Base-by-base conservation (phyloP, 805 yeast genomes). In the Cyberlindnera mycetangii region DNA sequence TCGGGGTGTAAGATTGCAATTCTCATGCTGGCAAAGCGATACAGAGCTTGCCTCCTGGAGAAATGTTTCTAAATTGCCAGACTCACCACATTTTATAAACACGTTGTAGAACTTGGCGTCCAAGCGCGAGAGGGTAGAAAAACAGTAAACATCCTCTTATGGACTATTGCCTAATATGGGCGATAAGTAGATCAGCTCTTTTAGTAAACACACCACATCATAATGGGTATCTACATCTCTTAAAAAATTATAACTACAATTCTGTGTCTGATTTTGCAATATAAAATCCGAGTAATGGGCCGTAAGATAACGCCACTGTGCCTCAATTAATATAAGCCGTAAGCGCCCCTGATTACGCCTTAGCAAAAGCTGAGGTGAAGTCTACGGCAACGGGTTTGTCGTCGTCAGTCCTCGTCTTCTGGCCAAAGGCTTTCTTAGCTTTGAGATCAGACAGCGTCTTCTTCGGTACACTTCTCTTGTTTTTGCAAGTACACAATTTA, bases 1-100 rank as follows among this genome's bases (percentile, higher is more conserved):
- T 93, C 99, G 0, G 99, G 99, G 60, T 93, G 99, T 5, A 93
- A 67, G 55, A 93, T 87, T 2, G 97, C 97, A 28, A 92, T 74
- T 48, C 72, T 79, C 74, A 77, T 57, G 24, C 17, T 17, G 14
- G 32, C 7, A 9, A 4, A 6, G 15, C 8, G 16, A n/a, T n/a
- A n/a, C n/a, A n/a, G n/a, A n/a, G n/a, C n/a, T n/a, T n/a, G n/a
- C n/a, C n/a, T n/a, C n/a, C n/a, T n/a, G n/a, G n/a, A n/a, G n/a
- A n/a, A n/a, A n/a, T n/a, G n/a, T n/a, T n/a, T n/a, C n/a, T n/a
- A n/a, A n/a, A n/a, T n/a, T n/a, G n/a, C n/a, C n/a, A n/a, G n/a
- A n/a, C n/a, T n/a, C n/a, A n/a, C n/a, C n/a, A n/a, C n/a, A n/a
- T n/a, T n/a, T n/a, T 25, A 5, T 5, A 12, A 25, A 25, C 28